These are phyloP conservation scores for Elasticomyces elasticus DNA, from an alignment of 495 filamentous ascomycete genomes.

Conservation along the genomic window DNA sequence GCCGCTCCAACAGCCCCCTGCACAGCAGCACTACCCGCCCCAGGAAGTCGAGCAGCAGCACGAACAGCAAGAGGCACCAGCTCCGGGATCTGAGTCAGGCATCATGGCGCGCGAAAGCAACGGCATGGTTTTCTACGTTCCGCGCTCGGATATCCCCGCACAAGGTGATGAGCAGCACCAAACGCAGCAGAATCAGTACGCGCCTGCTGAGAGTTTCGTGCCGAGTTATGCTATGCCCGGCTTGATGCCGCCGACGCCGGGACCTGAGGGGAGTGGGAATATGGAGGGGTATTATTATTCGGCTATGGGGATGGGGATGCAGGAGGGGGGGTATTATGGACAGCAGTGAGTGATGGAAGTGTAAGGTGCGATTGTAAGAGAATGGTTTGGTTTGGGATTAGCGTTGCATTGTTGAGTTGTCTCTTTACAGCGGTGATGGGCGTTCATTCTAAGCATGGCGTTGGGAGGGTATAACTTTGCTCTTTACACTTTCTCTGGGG, in stretches of 20 bases:
- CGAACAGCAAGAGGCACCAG: conserved; percentile 40
- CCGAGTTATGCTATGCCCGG: conserved; percentile 20
- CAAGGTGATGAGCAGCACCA: conserved; percentile 35
- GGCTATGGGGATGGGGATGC: not conserved
- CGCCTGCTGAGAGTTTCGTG: conserved; percentile 21
- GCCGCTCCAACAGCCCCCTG: conserved; percentile 24
- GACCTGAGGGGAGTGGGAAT: not conserved
- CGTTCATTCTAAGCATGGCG: not conserved
- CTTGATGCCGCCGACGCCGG: conserved; percentile 5
- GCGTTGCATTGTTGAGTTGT: not conserved
- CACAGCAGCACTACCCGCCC: conserved; percentile 35
- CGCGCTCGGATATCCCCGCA: conserved; percentile 47
- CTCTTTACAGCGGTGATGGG: not conserved
- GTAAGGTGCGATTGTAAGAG: no score
- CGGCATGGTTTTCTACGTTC: conserved; percentile 92
- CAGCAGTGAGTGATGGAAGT: conserved; percentile 2
- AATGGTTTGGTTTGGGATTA: not conserved
- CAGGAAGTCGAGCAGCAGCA: conserved; percentile 18
- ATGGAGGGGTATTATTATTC: conserved; percentile 4
- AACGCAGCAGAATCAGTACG: conserved; percentile 27
- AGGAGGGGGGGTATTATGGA: not conserved
- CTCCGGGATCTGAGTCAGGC: conserved; percentile 39
- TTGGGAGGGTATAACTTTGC: not conserved
- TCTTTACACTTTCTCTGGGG: not conserved
- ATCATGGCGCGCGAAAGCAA: conserved; percentile 86